These are phyloP conservation scores for Endothia cerciana DNA, from an alignment of 2,329 filamentous ascomycete species.

Conservation along the genomic window DNA sequence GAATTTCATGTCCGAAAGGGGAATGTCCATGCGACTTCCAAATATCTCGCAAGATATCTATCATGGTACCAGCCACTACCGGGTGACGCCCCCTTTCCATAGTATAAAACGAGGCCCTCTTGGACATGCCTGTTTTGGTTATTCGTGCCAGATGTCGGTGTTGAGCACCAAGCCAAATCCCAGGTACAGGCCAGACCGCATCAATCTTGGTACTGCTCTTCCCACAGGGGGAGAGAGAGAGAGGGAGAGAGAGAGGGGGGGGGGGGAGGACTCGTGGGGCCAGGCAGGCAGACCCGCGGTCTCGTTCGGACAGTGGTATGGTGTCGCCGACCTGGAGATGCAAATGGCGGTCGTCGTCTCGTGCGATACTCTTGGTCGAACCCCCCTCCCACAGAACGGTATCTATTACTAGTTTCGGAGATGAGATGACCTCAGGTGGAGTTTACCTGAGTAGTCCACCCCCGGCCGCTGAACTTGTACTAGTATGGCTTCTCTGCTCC, in stretches of 20 bases:
- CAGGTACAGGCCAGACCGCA: constrained; percentile 5
- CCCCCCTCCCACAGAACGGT: neutral
- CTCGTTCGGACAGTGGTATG: no score
- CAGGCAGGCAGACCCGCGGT: neutral
- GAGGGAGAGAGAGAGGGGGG: no score
- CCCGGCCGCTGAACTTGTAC: neutral
- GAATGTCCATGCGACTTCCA: constrained; percentile 29
- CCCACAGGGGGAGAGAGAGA: neutral
- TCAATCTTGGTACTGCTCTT: neutral
- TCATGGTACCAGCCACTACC: neutral
- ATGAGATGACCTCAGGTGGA: neutral
- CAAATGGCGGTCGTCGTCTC: no score
- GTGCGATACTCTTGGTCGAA: neutral
- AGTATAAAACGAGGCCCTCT: constrained; percentile 1
- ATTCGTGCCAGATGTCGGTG: neutral
- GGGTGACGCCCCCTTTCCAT: neutral
- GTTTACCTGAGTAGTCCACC: neutral
- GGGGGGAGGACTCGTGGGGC: neutral
- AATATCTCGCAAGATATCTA: no score
- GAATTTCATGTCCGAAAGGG: constrained; percentile 18
- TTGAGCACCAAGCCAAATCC: neutral
- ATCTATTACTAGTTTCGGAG: neutral
- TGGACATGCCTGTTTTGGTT: constrained; percentile 18
- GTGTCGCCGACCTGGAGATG: no score
- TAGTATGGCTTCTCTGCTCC: neutral